Evolutionary conservation across 2,329 filamentous ascomycete species (phyloP).

Genomic region (Fusarium temperatum): DNA sequence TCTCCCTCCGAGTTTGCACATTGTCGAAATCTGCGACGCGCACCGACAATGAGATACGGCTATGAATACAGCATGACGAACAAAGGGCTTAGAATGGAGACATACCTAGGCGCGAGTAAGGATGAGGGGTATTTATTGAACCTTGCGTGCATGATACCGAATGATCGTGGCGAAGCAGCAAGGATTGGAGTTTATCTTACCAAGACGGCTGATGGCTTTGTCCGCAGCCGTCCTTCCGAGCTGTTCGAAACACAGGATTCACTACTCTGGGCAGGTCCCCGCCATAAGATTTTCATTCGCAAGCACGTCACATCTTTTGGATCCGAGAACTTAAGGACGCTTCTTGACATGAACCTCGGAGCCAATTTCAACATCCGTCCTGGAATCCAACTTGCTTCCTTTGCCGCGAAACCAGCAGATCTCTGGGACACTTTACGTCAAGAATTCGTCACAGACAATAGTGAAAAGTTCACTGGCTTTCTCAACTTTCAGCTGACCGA

Average conservation of each 20-base stretch:
- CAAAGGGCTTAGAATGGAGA: background rate
- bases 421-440: background rate
- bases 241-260: background rate
- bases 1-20: background rate
- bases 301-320: background rate
- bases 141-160: background rate
- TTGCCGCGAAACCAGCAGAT: slow-evolving; percentile 4
- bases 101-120: background rate
- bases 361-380: too few species aligned
- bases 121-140: background rate
- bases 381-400: background rate
- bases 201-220: background rate
- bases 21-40: background rate
- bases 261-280: background rate
- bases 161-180: rapidly evolving
- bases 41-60: background rate
- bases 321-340: too few species aligned
- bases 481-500: background rate
- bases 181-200: background rate
- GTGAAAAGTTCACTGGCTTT: background rate
- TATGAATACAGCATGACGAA: slow-evolving; percentile 1
- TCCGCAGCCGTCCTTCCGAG: background rate
- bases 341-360: too few species aligned
- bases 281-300: background rate
- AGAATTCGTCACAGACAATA: background rate